Evolutionary conservation across 768 basidiomycete species (phyloP).

Genomic region (Strobilomyces dryophilus): DNA sequence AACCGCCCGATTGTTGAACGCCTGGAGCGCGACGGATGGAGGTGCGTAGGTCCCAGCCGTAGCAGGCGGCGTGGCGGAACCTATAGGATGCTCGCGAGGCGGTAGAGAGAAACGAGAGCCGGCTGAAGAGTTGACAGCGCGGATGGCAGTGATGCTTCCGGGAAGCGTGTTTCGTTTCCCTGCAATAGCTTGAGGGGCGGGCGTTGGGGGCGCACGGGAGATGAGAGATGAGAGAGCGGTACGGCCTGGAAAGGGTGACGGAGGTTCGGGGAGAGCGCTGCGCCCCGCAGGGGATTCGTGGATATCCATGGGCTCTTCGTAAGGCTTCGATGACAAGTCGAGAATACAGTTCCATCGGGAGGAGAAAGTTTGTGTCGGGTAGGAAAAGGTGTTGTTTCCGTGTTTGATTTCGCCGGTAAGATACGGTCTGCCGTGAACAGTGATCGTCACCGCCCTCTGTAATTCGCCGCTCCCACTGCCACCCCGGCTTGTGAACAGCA

Average conservation of each 20-base stretch:
- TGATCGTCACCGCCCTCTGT: slow-evolving; percentile 76
- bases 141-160: slow-evolving; percentile 30
- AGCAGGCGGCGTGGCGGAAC: slow-evolving; percentile 1
- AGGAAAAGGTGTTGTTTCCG: slow-evolving; percentile 28
- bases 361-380: slow-evolving; percentile 72
- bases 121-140: slow-evolving; percentile 20
- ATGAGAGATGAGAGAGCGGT: slow-evolving; percentile 19
- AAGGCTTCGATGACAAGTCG: slow-evolving; percentile 52
- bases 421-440: slow-evolving; percentile 72
- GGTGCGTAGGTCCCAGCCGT: slow-evolving; percentile 24
- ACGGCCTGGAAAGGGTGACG: slow-evolving; percentile 70
- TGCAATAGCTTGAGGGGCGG: slow-evolving; percentile 38
- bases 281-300: slow-evolving; percentile 17
- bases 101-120: slow-evolving; percentile 24
- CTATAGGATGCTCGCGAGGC: slow-evolving; percentile 23
- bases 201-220: slow-evolving; percentile 20
- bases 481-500: slow-evolving; percentile 31
- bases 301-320: slow-evolving; percentile 18
- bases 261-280: slow-evolving; percentile 64
- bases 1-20: slow-evolving; percentile 25
- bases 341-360: slow-evolving; percentile 91
- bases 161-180: slow-evolving; percentile 58
- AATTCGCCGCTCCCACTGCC: slow-evolving; percentile 40
- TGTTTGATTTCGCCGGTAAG: slow-evolving; percentile 22
- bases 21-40: slow-evolving; percentile 34